These are phyloP conservation scores for Erodium moschatum DNA, from an alignment of 441 rosid genomes.

Conservation along the genomic window DNA sequence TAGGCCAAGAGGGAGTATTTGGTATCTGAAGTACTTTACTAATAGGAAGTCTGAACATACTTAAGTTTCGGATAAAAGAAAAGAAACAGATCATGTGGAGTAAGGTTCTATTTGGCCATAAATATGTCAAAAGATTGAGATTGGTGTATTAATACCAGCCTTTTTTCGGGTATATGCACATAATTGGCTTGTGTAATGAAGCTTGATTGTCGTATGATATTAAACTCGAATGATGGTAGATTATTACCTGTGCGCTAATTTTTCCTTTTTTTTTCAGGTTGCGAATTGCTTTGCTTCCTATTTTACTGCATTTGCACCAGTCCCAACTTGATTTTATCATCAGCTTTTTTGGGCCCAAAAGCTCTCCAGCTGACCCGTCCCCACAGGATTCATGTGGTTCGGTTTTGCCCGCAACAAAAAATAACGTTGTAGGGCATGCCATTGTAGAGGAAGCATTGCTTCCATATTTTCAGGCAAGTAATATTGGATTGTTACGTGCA, in stretches of 20 bases:
- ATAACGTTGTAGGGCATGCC: constrained; percentile 34
- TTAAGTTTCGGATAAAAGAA: background rate
- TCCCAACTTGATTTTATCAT: constrained; percentile 88
- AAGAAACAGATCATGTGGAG: background rate
- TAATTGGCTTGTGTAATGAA: background rate
- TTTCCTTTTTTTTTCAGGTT: constrained; percentile 44
- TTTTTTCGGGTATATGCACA: background rate
- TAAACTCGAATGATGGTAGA: background rate
- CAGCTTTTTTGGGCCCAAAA: constrained; percentile 60
- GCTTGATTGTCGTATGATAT: background rate
- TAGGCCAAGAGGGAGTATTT: too few species aligned
- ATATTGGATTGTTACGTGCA: constrained; percentile 7
- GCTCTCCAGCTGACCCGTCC: constrained; percentile 35
- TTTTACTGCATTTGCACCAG: constrained; percentile 89
- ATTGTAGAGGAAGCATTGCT: constrained; percentile 83
- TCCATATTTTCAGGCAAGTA: constrained; percentile 90
- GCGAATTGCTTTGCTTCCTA: constrained; percentile 68
- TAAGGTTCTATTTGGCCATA: too few species aligned
- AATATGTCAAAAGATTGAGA: too few species aligned
- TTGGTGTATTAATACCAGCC: too few species aligned
- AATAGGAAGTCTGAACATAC: constrained; percentile 1
- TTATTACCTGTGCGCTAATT: constrained; percentile 15
- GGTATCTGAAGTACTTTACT: background rate
- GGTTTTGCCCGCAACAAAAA: constrained; percentile 22
- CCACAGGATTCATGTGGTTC: constrained; percentile 36